Evolutionary conservation across 176 grass and related monocot genomes (phyloP).

Genomic region (Pontederia crassipes): DNA sequence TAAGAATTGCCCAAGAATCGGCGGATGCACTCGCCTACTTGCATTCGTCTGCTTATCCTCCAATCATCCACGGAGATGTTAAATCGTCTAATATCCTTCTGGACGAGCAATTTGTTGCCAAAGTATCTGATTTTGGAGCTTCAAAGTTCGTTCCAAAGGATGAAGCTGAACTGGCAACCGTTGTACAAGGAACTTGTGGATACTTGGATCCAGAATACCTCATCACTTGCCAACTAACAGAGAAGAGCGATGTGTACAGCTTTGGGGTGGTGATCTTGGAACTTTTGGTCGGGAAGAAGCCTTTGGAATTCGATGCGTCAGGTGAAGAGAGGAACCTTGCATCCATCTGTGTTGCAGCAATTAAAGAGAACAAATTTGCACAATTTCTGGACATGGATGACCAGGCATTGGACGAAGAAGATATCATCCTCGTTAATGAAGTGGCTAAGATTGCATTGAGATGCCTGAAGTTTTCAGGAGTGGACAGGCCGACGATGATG

Average conservation of each 20-base stretch:
- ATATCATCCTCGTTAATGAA: constrained; percentile 6
- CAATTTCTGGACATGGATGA: not conserved
- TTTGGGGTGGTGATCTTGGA: constrained; percentile 5
- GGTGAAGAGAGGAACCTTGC: constrained; percentile 9
- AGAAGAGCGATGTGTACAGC: constrained; percentile 22
- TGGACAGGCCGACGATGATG: constrained; percentile 16
- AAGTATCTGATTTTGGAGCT: constrained; percentile 4
- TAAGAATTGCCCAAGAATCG: constrained; percentile 29
- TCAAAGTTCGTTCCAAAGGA: not conserved
- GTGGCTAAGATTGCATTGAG: constrained; percentile 4
- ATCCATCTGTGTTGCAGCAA: not conserved
- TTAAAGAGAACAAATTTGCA: constrained; percentile 1
- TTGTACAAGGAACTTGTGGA: constrained; percentile 4
- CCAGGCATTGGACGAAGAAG: not conserved
- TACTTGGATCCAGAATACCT: constrained; percentile 32
- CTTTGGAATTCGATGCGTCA: not conserved
- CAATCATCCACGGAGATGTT: constrained; percentile 9
- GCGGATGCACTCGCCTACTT: constrained; percentile 12
- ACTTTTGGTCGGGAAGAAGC: constrained; percentile 1
- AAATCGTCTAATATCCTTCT: constrained; percentile 12
- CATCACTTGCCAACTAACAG: constrained; percentile 18
- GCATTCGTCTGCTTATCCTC: not conserved
- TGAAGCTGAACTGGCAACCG: not conserved
- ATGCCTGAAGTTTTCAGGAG: constrained; percentile 11
- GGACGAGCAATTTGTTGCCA: not conserved